Conservation (phyloP, 352 stramenopile species). For the Pythium scleroteichum region DNA sequence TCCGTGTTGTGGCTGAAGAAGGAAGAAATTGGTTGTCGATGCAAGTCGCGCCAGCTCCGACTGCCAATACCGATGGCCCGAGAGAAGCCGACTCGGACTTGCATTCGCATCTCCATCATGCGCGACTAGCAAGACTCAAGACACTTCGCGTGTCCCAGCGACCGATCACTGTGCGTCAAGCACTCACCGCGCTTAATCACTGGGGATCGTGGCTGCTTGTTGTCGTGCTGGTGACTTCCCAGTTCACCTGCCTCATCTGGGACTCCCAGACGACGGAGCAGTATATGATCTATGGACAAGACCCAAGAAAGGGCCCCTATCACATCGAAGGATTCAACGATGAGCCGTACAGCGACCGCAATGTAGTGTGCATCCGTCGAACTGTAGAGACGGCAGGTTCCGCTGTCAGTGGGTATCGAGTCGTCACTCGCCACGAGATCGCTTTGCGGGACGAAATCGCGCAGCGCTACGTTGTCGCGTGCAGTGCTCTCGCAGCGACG, state of each 20-base stretch:
- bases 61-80: too few species aligned
- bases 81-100: background rate
- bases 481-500: constrained; percentile 8
- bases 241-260: constrained; percentile 35
- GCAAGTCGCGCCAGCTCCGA: too few species aligned
- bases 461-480: constrained; percentile 9
- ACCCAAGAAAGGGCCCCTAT: constrained; percentile 12
- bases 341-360: constrained; percentile 48
- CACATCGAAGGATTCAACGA: constrained; percentile 40
- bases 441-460: background rate
- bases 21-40: too few species aligned
- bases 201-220: constrained; percentile 17
- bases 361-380: constrained; percentile 40
- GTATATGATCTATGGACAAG: constrained; percentile 27
- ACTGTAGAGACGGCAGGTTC: constrained; percentile 1
- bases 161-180: constrained; percentile 1
- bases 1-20: too few species aligned
- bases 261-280: constrained; percentile 29
- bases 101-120: background rate
- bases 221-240: constrained; percentile 8
- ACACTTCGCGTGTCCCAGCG: background rate
- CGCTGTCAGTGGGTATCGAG: constrained; percentile 16
- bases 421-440: constrained; percentile 18
- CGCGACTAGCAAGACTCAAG: background rate
- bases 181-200: constrained; percentile 12